Conservation (phyloP, 2,329 filamentous ascomycete species). For the Colletotrichum horii region DNA sequence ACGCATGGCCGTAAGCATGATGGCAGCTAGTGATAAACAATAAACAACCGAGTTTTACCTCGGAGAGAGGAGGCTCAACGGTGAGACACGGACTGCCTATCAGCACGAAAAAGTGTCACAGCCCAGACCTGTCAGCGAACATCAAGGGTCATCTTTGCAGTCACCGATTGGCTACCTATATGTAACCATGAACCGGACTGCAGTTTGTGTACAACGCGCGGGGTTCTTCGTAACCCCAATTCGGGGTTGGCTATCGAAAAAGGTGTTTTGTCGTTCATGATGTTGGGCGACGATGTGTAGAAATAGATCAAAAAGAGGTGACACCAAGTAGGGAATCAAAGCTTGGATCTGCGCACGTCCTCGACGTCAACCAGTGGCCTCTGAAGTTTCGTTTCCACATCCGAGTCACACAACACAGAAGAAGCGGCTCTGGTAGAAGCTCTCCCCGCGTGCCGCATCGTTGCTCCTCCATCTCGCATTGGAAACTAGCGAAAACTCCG, state of each 20-base stretch:
- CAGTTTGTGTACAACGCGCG: neutral
- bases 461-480: neutral
- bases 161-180: neutral
- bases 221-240: neutral
- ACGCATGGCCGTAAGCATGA: neutral
- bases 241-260: neutral
- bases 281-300: neutral
- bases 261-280: neutral
- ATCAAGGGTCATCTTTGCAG: neutral
- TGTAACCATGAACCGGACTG: neutral
- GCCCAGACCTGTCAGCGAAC: neutral
- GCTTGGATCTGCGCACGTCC: neutral
- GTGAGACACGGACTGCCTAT: neutral
- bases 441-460: neutral
- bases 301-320: neutral
- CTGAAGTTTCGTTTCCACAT: neutral
- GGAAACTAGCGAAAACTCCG: neutral
- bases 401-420: neutral
- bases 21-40: neutral
- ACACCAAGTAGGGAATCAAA: neutral
- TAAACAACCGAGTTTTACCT: slow-evolving; percentile 2
- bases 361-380: neutral
- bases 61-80: neutral
- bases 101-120: neutral
- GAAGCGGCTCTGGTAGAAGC: neutral